Conservation (phyloP, 176 grass and related monocot genomes). For the Raddia guianensis region DNA sequence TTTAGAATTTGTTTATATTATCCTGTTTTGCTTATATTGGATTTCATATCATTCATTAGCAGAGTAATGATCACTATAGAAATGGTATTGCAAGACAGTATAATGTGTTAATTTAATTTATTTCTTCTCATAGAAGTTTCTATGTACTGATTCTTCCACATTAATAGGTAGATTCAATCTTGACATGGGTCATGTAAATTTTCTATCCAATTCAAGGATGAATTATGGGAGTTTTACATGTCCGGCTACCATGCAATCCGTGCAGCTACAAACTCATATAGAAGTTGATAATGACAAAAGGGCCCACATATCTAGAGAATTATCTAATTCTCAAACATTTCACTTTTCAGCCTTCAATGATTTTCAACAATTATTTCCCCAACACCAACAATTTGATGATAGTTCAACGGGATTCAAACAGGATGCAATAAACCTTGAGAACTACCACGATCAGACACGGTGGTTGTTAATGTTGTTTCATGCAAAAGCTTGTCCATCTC, state of each 20-base stretch:
- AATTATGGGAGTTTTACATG: conserved; percentile 33
- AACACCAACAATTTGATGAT: conserved; percentile 30
- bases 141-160: conserved; percentile 35
- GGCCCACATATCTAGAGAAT: conserved; percentile 18
- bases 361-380: conserved; percentile 48
- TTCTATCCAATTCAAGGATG: conserved; percentile 49
- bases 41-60: background rate
- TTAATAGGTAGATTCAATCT: conserved; percentile 52
- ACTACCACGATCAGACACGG: conserved; percentile 30
- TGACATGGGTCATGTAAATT: conserved; percentile 35
- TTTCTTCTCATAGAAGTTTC: conserved; percentile 49
- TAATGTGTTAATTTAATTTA: conserved; percentile 30
- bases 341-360: background rate
- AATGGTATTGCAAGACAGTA: conserved; percentile 24
- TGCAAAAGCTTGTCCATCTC: conserved; percentile 57
- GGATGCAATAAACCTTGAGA: conserved; percentile 24
- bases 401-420: conserved; percentile 34
- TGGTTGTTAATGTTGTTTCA: conserved; percentile 61
- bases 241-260: conserved; percentile 47
- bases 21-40: background rate
- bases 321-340: conserved; percentile 36
- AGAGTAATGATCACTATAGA: conserved; percentile 13
- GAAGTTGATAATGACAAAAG: conserved; percentile 48
- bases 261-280: conserved; percentile 48
- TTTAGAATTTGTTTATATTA: conserved; percentile 5